These are phyloP conservation scores for Syzygium jambos DNA, from an alignment of 345 rosid genomes.

Conservation along the genomic window DNA sequence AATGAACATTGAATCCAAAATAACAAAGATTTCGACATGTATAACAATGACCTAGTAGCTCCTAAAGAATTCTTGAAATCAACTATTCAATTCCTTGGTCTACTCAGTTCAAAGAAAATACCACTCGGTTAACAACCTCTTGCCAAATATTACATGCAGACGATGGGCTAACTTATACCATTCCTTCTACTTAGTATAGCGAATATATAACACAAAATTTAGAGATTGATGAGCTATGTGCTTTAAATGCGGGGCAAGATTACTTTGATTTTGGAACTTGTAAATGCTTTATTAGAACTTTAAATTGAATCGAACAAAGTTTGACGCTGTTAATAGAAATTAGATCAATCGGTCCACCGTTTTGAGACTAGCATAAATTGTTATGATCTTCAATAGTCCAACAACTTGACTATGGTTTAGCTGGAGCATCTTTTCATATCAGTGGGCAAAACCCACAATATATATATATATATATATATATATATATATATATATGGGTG, in stretches of 20 bases:
- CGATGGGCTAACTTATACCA: background rate
- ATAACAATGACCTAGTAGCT: background rate
- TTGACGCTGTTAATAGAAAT: background rate
- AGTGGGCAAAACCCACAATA: background rate
- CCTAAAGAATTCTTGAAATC: background rate
- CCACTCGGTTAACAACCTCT: background rate
- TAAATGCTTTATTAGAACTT: background rate
- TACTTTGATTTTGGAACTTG: background rate
- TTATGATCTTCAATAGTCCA: background rate
- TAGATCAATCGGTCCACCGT: background rate
- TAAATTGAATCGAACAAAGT: accelerated
- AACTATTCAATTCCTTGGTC: background rate
- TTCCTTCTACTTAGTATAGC: background rate
- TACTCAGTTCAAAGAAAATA: background rate
- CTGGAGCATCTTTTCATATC: background rate
- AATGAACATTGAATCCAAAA: background rate
- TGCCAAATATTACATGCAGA: background rate
- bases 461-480: too few relatives aligned
- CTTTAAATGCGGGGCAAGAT: background rate
- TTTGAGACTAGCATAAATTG: background rate
- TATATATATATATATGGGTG: too few relatives aligned
- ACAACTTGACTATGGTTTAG: background rate
- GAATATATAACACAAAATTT: background rate
- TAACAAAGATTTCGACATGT: background rate
- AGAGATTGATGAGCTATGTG: background rate